phyloP scores from a whole-genome alignment of 1,284 basidiomycete genomes.

The Chalciporus sp. region DNA sequence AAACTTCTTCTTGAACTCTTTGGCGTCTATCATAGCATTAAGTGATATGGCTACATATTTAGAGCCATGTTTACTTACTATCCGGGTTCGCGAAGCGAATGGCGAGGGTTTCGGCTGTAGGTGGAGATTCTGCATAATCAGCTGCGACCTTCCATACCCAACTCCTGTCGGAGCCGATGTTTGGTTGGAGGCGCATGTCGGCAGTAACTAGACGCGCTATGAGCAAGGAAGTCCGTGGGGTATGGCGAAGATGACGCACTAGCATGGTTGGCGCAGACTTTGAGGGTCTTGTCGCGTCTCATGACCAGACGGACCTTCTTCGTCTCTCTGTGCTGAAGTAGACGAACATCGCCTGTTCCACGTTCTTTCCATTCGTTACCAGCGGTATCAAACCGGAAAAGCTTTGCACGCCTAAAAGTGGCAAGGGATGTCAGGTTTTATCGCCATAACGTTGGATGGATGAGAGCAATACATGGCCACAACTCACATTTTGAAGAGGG shows the following conservation, averaged over 20 bases:
- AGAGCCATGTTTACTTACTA: conserved; percentile 60
- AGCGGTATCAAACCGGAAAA: conserved; percentile 90
- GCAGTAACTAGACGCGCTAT: conserved; percentile 61
- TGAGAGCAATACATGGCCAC: conserved; percentile 4
- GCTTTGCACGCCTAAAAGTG: conserved; percentile 86
- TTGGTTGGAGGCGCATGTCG: conserved; percentile 96
- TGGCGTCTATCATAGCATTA: conserved; percentile 64
- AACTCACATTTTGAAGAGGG: conserved; percentile 94
- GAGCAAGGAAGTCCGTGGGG: not conserved
- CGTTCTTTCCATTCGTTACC: conserved; percentile 96
- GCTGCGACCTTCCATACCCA: conserved; percentile 99
- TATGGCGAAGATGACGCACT: conserved; percentile 57
- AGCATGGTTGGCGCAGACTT: conserved; percentile 98
- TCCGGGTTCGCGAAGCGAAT: conserved; percentile 98
- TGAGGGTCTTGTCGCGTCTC: conserved; percentile 99
- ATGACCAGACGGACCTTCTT: conserved; percentile 97
- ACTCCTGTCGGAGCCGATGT: conserved; percentile 98
- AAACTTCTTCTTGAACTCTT: conserved; percentile 85
- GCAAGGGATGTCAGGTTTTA: conserved; percentile 2
- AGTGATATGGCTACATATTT: not conserved
- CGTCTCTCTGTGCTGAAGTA: conserved; percentile 86
- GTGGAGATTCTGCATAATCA: conserved; percentile 89
- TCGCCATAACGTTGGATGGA: conserved; percentile 20
- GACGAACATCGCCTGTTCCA: conserved; percentile 89
- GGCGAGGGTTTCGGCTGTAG: conserved; percentile 92